Conservation (phyloP, 257 asterid genomes). For the Apocynum venetum region DNA sequence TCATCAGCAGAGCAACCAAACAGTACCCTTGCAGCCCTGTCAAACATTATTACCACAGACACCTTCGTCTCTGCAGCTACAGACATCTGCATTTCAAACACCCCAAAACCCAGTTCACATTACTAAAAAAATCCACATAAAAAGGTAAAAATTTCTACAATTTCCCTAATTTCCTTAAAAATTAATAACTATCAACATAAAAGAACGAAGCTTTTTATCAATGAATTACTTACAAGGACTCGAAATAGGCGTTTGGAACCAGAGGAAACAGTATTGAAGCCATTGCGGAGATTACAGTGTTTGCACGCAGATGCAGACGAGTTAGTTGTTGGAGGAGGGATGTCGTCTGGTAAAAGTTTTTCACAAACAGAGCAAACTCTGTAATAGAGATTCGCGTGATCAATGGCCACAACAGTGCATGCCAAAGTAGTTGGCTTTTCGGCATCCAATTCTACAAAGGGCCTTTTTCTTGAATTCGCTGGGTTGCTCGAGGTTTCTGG, state of each 20-base stretch:
- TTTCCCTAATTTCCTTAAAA: not conserved
- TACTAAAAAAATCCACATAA: not conserved
- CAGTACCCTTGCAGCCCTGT: constrained; percentile 73
- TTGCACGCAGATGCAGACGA: constrained; percentile 33
- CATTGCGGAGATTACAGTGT: constrained; percentile 41
- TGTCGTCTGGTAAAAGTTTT: constrained; percentile 46
- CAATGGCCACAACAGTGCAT: constrained; percentile 65
- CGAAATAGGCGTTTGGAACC: constrained; percentile 70
- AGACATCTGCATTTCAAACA: constrained; percentile 52
- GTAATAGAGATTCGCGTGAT: constrained; percentile 49
- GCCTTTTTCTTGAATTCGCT: constrained; percentile 38
- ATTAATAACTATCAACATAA: not conserved
- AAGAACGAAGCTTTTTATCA: not conserved
- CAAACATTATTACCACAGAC: constrained; percentile 79
- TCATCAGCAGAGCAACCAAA: constrained; percentile 94
- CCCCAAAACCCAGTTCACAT: not conserved
- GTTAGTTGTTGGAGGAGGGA: constrained; percentile 7
- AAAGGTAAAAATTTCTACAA: not conserved
- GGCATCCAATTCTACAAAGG: constrained; percentile 34
- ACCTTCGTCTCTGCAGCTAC: constrained; percentile 69
- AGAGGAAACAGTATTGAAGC: constrained; percentile 38
- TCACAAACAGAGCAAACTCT: constrained; percentile 74
- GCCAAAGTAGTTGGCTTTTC: constrained; percentile 39
- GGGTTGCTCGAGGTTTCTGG: constrained; percentile 18
- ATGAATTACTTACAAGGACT: constrained; percentile 54